Conservation (phyloP, 495 filamentous ascomycete genomes). For the Massariosphaeria phaeospora region DNA sequence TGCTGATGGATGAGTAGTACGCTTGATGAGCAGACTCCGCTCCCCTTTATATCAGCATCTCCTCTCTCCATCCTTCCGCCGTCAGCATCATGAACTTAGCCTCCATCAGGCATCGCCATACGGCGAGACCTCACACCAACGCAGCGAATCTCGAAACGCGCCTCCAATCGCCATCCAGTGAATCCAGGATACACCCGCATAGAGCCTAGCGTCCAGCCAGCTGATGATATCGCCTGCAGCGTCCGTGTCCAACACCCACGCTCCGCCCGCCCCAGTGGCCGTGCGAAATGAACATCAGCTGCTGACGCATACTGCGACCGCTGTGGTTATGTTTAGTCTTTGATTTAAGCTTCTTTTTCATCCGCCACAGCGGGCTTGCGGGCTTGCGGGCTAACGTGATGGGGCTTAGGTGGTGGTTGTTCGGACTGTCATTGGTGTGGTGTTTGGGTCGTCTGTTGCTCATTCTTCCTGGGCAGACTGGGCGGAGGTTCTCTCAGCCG, state of each 20-base stretch:
- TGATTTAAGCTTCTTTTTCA: slow-evolving; percentile 24
- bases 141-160: not conserved
- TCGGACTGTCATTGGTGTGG: too few species aligned
- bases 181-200: not conserved
- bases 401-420: too few species aligned
- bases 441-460: too few species aligned
- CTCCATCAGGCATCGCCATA: slow-evolving; percentile 4
- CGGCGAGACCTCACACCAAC: too few species aligned
- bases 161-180: not conserved
- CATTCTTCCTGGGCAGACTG: too few species aligned
- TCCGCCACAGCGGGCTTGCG: too few species aligned
- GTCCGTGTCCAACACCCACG: not conserved
- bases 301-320: slow-evolving; percentile 12
- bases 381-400: too few species aligned
- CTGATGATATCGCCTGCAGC: not conserved
- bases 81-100: not conserved
- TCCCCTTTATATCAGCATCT: not conserved
- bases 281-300: not conserved
- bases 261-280: too few species aligned
- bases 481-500: too few species aligned
- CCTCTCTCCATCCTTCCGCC: not conserved
- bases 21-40: not conserved
- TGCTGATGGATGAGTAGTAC: not conserved
- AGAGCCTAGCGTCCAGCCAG: not conserved
- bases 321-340: slow-evolving; percentile 9